Evolutionary conservation across 345 rosid genomes (phyloP).

Genomic region (Linum tenue): DNA sequence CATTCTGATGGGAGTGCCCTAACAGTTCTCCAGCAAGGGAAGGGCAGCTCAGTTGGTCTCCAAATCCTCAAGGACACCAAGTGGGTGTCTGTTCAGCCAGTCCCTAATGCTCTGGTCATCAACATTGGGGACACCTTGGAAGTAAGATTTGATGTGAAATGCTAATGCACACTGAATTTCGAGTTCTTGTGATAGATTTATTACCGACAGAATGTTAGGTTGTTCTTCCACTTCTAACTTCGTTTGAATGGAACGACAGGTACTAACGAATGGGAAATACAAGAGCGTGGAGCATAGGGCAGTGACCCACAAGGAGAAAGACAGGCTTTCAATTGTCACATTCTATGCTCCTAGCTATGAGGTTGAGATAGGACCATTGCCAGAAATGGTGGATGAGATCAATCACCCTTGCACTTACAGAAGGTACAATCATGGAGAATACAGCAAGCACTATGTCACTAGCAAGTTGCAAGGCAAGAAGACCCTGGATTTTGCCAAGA

Average conservation of each 20-base stretch:
- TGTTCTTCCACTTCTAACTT: background rate
- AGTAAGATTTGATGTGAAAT: slow-evolving; percentile 25
- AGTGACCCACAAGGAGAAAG: slow-evolving; percentile 59
- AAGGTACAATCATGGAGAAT: slow-evolving; percentile 85
- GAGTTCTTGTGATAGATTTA: no score
- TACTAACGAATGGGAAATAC: slow-evolving; percentile 85
- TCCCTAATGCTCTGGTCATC: slow-evolving; percentile 64
- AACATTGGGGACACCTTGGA: slow-evolving; percentile 89
- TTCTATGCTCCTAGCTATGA: slow-evolving; percentile 96
- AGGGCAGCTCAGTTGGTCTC: slow-evolving; percentile 57
- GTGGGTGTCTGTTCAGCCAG: slow-evolving; percentile 61
- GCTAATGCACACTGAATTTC: no score
- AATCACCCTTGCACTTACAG: slow-evolving; percentile 72
- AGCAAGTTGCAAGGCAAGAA: slow-evolving; percentile 85
- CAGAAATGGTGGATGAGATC: slow-evolving; percentile 53
- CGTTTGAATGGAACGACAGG: slow-evolving; percentile 28
- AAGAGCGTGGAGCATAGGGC: slow-evolving; percentile 95
- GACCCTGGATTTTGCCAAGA: slow-evolving; percentile 77
- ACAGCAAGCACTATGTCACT: slow-evolving; percentile 71
- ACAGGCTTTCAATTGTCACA: slow-evolving; percentile 83
- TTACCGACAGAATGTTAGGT: background rate
- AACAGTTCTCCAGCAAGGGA: slow-evolving; percentile 78
- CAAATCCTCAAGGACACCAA: slow-evolving; percentile 65
- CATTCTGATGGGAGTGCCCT: slow-evolving; percentile 98
- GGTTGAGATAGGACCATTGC: slow-evolving; percentile 65